phyloP scores from a whole-genome alignment of 192 early-diverging fungal species.

The Oehlia diaphana region DNA sequence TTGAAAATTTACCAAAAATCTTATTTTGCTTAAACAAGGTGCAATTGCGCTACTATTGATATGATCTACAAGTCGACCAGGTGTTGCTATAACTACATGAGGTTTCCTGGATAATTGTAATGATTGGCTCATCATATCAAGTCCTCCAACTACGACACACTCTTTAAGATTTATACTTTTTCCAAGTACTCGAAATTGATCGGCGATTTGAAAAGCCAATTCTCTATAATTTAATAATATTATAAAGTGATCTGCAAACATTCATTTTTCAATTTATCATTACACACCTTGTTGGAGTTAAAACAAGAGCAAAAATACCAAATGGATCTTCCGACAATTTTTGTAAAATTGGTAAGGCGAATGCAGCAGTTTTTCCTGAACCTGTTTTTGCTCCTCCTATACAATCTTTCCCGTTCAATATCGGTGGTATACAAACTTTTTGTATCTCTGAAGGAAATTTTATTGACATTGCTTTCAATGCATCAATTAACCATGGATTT shows the following conservation, averaged over 20 bases:
- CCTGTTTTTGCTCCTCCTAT: slow-evolving; percentile 97
- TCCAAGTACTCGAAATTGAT: slow-evolving; percentile 95
- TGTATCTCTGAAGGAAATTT: slow-evolving; percentile 91
- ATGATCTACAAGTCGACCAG: slow-evolving; percentile 92
- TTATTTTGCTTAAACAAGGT: slow-evolving; percentile 68
- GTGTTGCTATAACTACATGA: slow-evolving; percentile 93
- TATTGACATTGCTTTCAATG: slow-evolving; percentile 82
- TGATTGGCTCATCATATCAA: slow-evolving; percentile 96
- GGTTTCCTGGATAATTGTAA: slow-evolving; percentile 79
- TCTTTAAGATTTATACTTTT: slow-evolving; percentile 82
- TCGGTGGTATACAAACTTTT: slow-evolving; percentile 77
- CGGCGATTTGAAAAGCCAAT: slow-evolving; percentile 97
- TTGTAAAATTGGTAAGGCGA: slow-evolving; percentile 96
- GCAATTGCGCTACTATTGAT: slow-evolving; percentile 77
- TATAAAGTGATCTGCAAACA: not conserved
- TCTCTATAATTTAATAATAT: slow-evolving; percentile 58
- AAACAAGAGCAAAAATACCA: slow-evolving; percentile 93
- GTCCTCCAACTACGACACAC: slow-evolving; percentile 88
- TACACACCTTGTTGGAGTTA: slow-evolving; percentile 86
- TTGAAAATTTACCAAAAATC: slow-evolving; percentile 62
- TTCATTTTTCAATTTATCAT: not conserved
- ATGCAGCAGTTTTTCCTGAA: slow-evolving; percentile 96
- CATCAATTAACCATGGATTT: slow-evolving; percentile 76
- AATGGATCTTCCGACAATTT: slow-evolving; percentile 94
- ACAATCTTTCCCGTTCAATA: slow-evolving; percentile 75